Conservation (phyloP, 2,329 filamentous ascomycete genomes). For the Ustulina deusta region DNA sequence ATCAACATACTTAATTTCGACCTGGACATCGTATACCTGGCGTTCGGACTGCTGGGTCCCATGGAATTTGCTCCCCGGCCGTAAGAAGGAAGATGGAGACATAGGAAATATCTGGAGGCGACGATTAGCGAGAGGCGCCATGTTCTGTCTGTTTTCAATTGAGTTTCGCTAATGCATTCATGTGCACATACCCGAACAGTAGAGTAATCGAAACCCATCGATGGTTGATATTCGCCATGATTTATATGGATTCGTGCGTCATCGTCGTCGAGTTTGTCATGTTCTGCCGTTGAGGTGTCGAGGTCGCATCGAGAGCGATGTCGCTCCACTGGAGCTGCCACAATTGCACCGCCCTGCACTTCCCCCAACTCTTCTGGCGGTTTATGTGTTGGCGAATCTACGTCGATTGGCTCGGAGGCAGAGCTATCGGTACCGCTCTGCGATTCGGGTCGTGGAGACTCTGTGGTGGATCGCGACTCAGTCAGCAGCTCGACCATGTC, state of each 20-base stretch:
- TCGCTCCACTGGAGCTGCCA: constrained; percentile 25
- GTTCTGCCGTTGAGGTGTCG: constrained; percentile 36
- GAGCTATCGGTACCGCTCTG: constrained; percentile 40
- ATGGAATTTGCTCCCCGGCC: constrained; percentile 86
- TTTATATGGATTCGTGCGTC: constrained; percentile 33
- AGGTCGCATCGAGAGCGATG: constrained; percentile 40
- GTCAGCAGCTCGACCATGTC: constrained; percentile 37
- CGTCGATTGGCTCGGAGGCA: constrained; percentile 40
- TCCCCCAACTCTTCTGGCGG: constrained; percentile 39
- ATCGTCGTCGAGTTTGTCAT: constrained; percentile 43
- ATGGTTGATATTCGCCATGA: constrained; percentile 50
- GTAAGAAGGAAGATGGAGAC: constrained; percentile 86
- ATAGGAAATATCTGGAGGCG: constrained; percentile 74
- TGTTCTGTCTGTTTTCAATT: neutral
- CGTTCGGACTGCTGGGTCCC: constrained; percentile 94
- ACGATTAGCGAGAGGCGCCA: constrained; percentile 28
- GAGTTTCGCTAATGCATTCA: constrained; percentile 9
- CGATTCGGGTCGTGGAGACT: constrained; percentile 47
- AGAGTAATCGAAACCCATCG: constrained; percentile 66
- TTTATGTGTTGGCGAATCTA: constrained; percentile 43
- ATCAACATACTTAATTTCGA: constrained; percentile 96
- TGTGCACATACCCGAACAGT: constrained; percentile 63
- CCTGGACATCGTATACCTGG: constrained; percentile 93
- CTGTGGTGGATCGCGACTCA: constrained; percentile 46
- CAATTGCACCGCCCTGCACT: constrained; percentile 31